Base-by-base conservation (phyloP, 805 yeast species). In the Sungouiella thailandica region DNA sequence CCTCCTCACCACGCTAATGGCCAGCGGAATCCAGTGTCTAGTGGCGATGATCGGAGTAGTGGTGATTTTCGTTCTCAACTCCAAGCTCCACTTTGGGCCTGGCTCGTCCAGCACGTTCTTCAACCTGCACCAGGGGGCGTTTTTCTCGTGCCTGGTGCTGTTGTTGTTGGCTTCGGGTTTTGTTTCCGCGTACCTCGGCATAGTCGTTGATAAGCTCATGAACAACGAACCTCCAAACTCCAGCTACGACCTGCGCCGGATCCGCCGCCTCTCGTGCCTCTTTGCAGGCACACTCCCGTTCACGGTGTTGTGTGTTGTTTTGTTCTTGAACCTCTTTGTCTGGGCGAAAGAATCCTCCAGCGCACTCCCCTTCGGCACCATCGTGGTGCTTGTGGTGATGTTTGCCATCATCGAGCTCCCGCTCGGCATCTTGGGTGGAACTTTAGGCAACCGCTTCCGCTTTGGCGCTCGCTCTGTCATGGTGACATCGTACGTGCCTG, bases 361-460 rank as follows among this genome's bases (percentile, higher is more conserved):
- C 31, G 88, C 90, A 0, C 62, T 85, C 28, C 95, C 95, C 10
- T 81, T 86, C 45, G 82, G 86, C 5, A 80, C 94, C 0, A 70
- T 86, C 14, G 57, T 82, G 6, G 69, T 75, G 1, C 55, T 86
- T 27, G 54, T 83, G n/a, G 43, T 70, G 7, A 56, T 80, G 32
- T 81, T 84, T 55, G 65, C 80, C 27, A 48, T 80, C 10, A 55
- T 83, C n/a, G 83, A 84, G 46, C 66, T 84, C 8, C 95, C 95
- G 2, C 62, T 87, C 34, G 81, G 89, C 7, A 40, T 83, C 8
- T 40, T 82, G 26, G 96, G 95, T n/a, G 90, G 87, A 2, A 58
- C 60, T 19, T 43, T 70, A 32, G 72, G 75, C 5, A 76, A 76
- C 47, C 49, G 50, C 31, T 39, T 36, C 23, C 50, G 44, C 23